Conservation (phyloP, 2,329 filamentous ascomycete species). For the Epicoccum sorghinum region DNA sequence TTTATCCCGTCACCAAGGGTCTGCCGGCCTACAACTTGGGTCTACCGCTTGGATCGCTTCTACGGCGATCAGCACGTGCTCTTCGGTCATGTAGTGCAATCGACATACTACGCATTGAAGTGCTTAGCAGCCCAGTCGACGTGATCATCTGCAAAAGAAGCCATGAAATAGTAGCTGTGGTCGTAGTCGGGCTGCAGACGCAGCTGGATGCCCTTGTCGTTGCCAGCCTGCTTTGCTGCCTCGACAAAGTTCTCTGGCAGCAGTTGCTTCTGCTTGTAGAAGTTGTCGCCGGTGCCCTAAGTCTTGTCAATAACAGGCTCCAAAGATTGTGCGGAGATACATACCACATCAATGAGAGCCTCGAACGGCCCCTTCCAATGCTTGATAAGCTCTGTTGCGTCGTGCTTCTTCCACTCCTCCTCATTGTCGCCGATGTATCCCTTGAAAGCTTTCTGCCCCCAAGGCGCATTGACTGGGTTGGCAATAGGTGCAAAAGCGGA, state of each 20-base stretch:
- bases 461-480: slow-evolving; percentile 84
- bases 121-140: slow-evolving; percentile 90
- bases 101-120: slow-evolving; percentile 63
- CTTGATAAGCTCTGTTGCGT: slow-evolving; percentile 88
- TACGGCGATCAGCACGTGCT: slow-evolving; percentile 36
- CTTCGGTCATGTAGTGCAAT: slow-evolving; percentile 1
- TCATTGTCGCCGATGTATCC: slow-evolving; percentile 85
- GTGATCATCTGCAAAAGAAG: slow-evolving; percentile 87
- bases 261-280: slow-evolving; percentile 92
- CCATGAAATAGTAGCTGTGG: slow-evolving; percentile 97
- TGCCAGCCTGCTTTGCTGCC: slow-evolving; percentile 76
- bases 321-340: slow-evolving; percentile 42
- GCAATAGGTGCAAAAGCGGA: slow-evolving; percentile 89
- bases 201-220: slow-evolving; percentile 72
- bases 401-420: slow-evolving; percentile 82
- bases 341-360: slow-evolving; percentile 83
- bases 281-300: slow-evolving; percentile 90
- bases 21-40: slow-evolving; percentile 31
- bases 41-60: slow-evolving; percentile 37
- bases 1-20: not conserved
- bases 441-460: slow-evolving; percentile 93
- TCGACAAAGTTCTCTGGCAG: slow-evolving; percentile 90
- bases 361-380: slow-evolving; percentile 75
- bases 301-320: slow-evolving; percentile 4
- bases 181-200: slow-evolving; percentile 92